These are phyloP conservation scores for Spathaspora boniae DNA, from an alignment of 805 yeast genomes.

Conservation along the genomic window DNA sequence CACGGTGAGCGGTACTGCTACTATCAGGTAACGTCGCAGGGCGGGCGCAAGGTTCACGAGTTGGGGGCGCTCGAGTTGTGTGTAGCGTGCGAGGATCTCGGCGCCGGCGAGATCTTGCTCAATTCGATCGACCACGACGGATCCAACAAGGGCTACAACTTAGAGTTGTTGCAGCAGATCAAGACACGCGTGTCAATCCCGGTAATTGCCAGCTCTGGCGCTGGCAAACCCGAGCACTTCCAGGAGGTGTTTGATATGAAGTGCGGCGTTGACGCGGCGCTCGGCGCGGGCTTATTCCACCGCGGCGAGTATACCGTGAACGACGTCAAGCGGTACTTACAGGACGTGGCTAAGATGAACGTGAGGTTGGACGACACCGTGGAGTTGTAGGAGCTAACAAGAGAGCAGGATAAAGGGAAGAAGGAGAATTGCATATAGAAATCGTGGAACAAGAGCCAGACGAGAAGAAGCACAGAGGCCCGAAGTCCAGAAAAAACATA, in stretches of 20 bases:
- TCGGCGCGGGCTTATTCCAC: conserved; percentile 99
- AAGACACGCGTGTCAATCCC: conserved; percentile 80
- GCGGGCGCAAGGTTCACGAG: conserved; percentile 86
- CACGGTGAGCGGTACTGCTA: conserved; percentile 85
- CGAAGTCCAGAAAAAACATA: too few species aligned
- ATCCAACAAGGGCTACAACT: conserved; percentile 88
- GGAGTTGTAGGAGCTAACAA: too few species aligned
- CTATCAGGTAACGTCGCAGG: conserved; percentile 94
- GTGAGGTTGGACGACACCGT: conserved; percentile 61
- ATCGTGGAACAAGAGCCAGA: neutral
- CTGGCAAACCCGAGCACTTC: conserved; percentile 91
- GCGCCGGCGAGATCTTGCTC: conserved; percentile 92
- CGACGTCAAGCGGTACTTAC: conserved; percentile 71
- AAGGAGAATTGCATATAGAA: neutral
- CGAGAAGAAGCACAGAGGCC: too few species aligned
- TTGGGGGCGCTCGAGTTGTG: conserved; percentile 90
- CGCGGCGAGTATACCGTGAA: conserved; percentile 87
- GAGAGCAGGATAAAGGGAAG: too few species aligned
- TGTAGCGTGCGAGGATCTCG: conserved; percentile 83
- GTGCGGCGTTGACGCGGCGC: conserved; percentile 90
- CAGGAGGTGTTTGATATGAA: conserved; percentile 72
- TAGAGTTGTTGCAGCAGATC: conserved; percentile 77
- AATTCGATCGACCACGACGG: conserved; percentile 98
- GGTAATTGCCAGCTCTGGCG: conserved; percentile 97
- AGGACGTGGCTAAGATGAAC: conserved; percentile 51